Conservation (phyloP, 768 basidiomycete genomes). For the Kockovaella imperatae region DNA sequence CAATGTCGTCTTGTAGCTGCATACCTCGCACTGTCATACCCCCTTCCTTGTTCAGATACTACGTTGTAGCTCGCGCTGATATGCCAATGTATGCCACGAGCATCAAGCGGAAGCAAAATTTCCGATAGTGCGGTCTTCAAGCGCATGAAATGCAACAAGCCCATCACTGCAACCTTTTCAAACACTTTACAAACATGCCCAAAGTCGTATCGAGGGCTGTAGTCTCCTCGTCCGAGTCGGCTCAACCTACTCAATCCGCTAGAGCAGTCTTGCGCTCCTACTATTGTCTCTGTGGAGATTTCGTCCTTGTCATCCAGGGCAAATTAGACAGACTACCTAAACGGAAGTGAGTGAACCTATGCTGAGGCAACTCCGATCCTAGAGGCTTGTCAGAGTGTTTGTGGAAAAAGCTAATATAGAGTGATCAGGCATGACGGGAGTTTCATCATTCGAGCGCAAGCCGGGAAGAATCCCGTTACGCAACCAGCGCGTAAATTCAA, state of each 20-base stretch:
- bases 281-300: conserved; percentile 46
- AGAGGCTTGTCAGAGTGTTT: conserved; percentile 69
- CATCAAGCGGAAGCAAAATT: no score
- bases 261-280: conserved; percentile 44
- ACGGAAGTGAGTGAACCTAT: conserved; percentile 31
- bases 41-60: no score
- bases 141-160: no score
- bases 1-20: no score
- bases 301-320: conserved; percentile 44
- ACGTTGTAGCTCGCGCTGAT: no score
- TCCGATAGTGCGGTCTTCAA: no score
- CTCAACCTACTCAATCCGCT: conserved; percentile 34
- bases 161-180: no score
- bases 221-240: conserved; percentile 68
- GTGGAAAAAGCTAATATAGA: conserved; percentile 59
- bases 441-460: conserved; percentile 68
- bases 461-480: conserved; percentile 52
- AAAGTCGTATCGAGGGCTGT: conserved; percentile 85
- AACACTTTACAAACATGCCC: conserved; percentile 57
- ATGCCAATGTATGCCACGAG: no score
- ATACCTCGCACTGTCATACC: no score
- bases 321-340: conserved; percentile 41
- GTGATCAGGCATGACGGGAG: conserved; percentile 61
- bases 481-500: conserved; percentile 65
- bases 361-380: conserved; percentile 4